Evolutionary conservation across 257 asterid genomes (phyloP).

Genomic region (Leptodermis oblonga): DNA sequence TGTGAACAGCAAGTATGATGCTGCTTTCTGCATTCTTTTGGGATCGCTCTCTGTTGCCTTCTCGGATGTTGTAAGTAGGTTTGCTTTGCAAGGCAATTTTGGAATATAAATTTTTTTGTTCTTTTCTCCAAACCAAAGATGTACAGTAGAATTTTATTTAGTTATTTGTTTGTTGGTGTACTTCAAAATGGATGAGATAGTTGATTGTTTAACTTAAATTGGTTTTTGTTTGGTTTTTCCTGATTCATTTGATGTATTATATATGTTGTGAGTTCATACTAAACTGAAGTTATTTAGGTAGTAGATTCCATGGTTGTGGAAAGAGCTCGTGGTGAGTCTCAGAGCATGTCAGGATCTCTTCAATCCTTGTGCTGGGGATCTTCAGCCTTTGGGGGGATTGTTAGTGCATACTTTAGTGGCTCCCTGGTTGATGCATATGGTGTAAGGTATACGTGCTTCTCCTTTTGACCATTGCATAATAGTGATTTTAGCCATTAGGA

Average conservation of each 20-base stretch:
- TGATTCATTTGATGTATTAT: background rate
- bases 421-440: conserved; percentile 94
- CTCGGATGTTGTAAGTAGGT: conserved; percentile 89
- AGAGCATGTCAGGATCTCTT: conserved; percentile 95
- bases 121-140: background rate
- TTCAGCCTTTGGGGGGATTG: conserved; percentile 93
- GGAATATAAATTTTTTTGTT: background rate
- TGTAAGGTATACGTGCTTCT: conserved; percentile 59
- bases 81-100: background rate
- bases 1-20: conserved; percentile 84
- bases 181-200: background rate
- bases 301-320: conserved; percentile 99
- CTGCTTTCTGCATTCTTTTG: conserved; percentile 86
- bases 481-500: conserved; percentile 4
- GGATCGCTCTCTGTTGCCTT: conserved; percentile 98
- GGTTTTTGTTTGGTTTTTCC: background rate
- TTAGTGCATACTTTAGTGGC: conserved; percentile 97
- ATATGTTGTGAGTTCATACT: conserved; percentile 16
- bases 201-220: background rate
- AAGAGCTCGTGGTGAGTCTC: conserved; percentile 99
- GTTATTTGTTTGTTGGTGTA: conserved; percentile 16
- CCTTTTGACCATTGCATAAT: background rate
- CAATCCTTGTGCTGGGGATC: conserved; percentile 99
- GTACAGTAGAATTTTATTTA: background rate
- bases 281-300: conserved; percentile 54